Base-by-base conservation (phyloP, 2,329 filamentous ascomycete species). In the Myrmaecium sp. region DNA sequence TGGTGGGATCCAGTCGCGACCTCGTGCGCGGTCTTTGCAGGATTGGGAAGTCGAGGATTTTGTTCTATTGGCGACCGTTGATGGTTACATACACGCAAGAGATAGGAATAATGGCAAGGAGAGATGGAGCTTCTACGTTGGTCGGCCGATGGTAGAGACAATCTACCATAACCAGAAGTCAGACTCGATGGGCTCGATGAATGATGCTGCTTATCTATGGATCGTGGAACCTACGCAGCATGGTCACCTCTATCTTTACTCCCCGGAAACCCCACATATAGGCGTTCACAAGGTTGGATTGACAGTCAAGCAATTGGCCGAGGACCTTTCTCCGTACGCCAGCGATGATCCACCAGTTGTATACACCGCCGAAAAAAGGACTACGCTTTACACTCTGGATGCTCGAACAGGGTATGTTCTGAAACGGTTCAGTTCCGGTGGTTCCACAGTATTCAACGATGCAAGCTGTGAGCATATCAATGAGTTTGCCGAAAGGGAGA, bases 21-120 rank as follows among this genome's bases (percentile, higher is more conserved):
- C 80, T 52, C 66, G 67, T 40, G 86, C 83, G 84, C 84, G 86
- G 73, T 91, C 77, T 66, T 66, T 95, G 69, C 77, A 84, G 70
- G 86, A 94, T 62, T 95, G 86, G 86, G 82, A 94, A 78, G 84
- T 94, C 61, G 86, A 95, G 80, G 84, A 95, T 66, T 92, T 94
- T 70, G 80, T 95, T 62, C 81, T 98, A 65, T 66, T 98, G 78
- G 86, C 89, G 80, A 95, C 89, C 69, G 80, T 95, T 71, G 84
- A 95, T 66, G 89, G 89, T 66, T 80, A 82, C 52, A 71, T 95
- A 46, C 80, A 93, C 60, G 84, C 86, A 51, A 74, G 74, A 54
- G 82, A 94, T 60, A 72, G 89, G 44, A 78, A 75, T 49, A 89
- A 78, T 27, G 89, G 89, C 41, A 66, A 74, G 36, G 66, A 77